Evolutionary conservation across 176 grass and related monocot species (phyloP), one percentile per base, ranked within the genome.

Genomic region (Phyllostachys edulis): DNA sequence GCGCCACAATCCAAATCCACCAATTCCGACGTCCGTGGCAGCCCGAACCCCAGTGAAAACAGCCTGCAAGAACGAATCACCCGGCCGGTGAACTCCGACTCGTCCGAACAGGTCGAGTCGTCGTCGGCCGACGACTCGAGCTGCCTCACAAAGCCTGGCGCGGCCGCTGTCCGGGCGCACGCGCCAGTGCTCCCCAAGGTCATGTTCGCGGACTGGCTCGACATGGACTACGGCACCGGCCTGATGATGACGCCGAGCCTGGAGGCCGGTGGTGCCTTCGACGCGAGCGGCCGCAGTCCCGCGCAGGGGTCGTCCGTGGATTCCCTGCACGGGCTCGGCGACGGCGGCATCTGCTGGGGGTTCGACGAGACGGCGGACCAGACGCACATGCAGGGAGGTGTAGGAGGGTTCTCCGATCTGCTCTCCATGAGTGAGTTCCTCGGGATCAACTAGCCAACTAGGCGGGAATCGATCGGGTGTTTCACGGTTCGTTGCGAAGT

Each of bases 151-250:
- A 74, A 85, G 16, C 86, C 76, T 2, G 57, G 16, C 50, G 63
- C 34, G 13, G 63, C 61, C 24, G 62, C 38, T 15, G 71, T 71
- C 69, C 75, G 73, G 18, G 54, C 65, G 83, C 90, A 90, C 82
- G 49, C 81, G 5, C 85, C 87, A 17, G 79, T 87, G 81, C 75
- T 93, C 69, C 92, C 95, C 23, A 95, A 91, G 84, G 89, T 98
- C 50, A 87, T 95, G 62, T 98, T 98, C 85, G 88, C 91, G 17
- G 96, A 96, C 89, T 98, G 96, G 96, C 26, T 98, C 62, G 82
- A 87, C 79, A 87, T 85, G 72, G 91, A 91, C 89, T 89, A 90
- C 77, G 70, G 73, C 49, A 90, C 75, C 38, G 9, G 61, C 69
- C 87, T 90, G 49, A 62, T 90, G 49, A 62, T 41, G 60, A 54